phyloP scores from a whole-genome alignment of 1,139 yeast species.

The Zhuliangozyma blackwelliae region DNA sequence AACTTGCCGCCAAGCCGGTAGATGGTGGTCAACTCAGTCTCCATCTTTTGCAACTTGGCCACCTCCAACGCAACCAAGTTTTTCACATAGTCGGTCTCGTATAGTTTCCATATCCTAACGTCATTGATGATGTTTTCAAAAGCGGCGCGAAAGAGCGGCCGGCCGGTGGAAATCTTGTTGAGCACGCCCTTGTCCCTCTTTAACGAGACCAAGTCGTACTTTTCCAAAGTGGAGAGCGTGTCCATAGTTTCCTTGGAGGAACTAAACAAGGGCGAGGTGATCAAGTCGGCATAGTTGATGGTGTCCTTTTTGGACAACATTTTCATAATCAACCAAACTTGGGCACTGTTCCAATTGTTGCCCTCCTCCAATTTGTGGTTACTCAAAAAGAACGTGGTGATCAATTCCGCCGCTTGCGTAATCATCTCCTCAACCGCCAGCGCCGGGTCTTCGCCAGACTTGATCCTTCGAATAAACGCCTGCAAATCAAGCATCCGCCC shows the following conservation, averaged over 20 bases:
- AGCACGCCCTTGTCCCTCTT: constrained; percentile 73
- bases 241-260: constrained; percentile 44
- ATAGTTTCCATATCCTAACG: constrained; percentile 48
- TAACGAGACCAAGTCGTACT: constrained; percentile 68
- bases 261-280: constrained; percentile 62
- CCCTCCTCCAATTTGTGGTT: constrained; percentile 25
- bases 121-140: constrained; percentile 64
- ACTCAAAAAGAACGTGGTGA: constrained; percentile 72
- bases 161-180: constrained; percentile 64
- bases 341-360: constrained; percentile 66
- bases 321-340: constrained; percentile 84
- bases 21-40: constrained; percentile 65
- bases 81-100: constrained; percentile 60
- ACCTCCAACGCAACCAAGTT: constrained; percentile 57
- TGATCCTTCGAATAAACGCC: constrained; percentile 80
- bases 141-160: constrained; percentile 82
- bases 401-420: constrained; percentile 80
- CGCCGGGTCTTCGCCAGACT: constrained; percentile 77
- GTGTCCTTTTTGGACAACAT: constrained; percentile 46
- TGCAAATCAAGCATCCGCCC: constrained; percentile 95
- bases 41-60: constrained; percentile 59
- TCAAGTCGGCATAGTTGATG: constrained; percentile 49
- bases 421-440: constrained; percentile 79
- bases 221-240: constrained; percentile 69
- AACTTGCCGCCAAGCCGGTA: constrained; percentile 34